These are phyloP conservation scores for Phytophthora crassamura DNA, from an alignment of 352 stramenopile genomes.

Conservation along the genomic window DNA sequence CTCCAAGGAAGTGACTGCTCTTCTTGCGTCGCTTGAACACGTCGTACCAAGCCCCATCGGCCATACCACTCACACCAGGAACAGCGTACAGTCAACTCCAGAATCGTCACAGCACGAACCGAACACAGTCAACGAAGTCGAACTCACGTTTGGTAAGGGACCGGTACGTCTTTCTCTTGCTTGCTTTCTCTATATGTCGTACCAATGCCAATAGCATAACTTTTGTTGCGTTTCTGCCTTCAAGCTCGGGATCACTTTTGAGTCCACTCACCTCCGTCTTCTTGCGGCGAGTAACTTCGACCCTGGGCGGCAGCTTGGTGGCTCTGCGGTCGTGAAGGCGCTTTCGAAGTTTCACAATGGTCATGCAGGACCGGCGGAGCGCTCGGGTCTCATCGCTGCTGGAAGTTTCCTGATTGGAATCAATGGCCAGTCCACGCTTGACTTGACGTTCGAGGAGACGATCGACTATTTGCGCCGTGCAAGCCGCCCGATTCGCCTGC, in stretches of 20 bases:
- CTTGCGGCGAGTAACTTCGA: slow-evolving; percentile 64
- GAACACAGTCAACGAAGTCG: slow-evolving; percentile 51
- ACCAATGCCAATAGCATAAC: neutral
- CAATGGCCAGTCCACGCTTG: slow-evolving; percentile 70
- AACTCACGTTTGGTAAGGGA: slow-evolving; percentile 73
- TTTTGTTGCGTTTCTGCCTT: neutral
- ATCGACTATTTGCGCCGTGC: slow-evolving; percentile 60
- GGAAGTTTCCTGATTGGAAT: slow-evolving; percentile 77
- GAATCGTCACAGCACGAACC: slow-evolving; percentile 15
- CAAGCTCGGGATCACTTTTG: slow-evolving; percentile 82
- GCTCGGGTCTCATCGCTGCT: slow-evolving; percentile 51
- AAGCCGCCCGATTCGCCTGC: slow-evolving; percentile 61
- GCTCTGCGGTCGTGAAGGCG: slow-evolving; percentile 75
- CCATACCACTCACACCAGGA: slow-evolving; percentile 1
- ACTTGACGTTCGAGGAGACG: slow-evolving; percentile 70
- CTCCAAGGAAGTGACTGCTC: slow-evolving; percentile 47
- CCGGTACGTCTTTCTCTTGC: slow-evolving; percentile 54
- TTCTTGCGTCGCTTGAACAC: slow-evolving; percentile 44
- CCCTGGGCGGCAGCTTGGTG: slow-evolving; percentile 39
- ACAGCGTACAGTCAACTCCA: neutral
- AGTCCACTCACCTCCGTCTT: slow-evolving; percentile 74
- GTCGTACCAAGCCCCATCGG: slow-evolving; percentile 54
- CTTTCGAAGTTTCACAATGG: slow-evolving; percentile 66
- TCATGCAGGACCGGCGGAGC: slow-evolving; percentile 64
- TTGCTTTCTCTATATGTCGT: neutral